Evolutionary conservation across 2,329 filamentous ascomycete species (phyloP).

Genomic region (Triangularia verruculosa): DNA sequence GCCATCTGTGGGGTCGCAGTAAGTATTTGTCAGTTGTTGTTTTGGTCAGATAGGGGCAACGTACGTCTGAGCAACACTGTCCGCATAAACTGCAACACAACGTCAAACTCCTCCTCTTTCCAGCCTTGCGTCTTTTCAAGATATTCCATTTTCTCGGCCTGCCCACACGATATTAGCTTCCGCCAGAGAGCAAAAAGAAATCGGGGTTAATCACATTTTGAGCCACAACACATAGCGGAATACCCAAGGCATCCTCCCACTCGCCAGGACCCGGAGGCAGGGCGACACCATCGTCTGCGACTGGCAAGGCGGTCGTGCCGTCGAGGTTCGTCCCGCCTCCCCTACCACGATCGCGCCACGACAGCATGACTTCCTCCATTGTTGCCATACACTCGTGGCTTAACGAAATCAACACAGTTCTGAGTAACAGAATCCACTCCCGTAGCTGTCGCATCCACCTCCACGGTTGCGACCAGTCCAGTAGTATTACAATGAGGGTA

Average conservation of each 20-base stretch:
- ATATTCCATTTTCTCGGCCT: conserved; percentile 86
- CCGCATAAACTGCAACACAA: conserved; percentile 87
- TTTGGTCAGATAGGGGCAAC: conserved; percentile 33
- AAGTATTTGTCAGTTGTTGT: conserved; percentile 10
- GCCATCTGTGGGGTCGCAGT: conserved; percentile 56
- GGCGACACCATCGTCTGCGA: conserved; percentile 63
- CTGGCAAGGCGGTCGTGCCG: conserved; percentile 55
- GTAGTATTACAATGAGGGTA: conserved; percentile 83
- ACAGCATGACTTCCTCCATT: conserved; percentile 81
- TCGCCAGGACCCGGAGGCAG: conserved; percentile 83
- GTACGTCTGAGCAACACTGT: conserved; percentile 83
- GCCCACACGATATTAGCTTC: conserved; percentile 26
- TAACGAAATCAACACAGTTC: conserved; percentile 70
- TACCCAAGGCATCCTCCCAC: conserved; percentile 84
- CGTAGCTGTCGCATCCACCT: conserved; percentile 84
- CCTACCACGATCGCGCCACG: conserved; percentile 74
- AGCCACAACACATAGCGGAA: conserved; percentile 91
- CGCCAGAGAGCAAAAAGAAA: background rate
- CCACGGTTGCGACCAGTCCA: conserved; percentile 95
- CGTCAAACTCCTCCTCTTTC: conserved; percentile 96
- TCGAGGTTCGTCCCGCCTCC: conserved; percentile 62
- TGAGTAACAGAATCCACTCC: conserved; percentile 83
- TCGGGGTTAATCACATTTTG: conserved; percentile 66
- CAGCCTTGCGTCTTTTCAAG: conserved; percentile 87
- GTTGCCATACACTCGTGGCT: conserved; percentile 74